These are phyloP conservation scores for Pseudohalonectria lignicola DNA, from an alignment of 2,329 filamentous ascomycete species.

Conservation along the genomic window DNA sequence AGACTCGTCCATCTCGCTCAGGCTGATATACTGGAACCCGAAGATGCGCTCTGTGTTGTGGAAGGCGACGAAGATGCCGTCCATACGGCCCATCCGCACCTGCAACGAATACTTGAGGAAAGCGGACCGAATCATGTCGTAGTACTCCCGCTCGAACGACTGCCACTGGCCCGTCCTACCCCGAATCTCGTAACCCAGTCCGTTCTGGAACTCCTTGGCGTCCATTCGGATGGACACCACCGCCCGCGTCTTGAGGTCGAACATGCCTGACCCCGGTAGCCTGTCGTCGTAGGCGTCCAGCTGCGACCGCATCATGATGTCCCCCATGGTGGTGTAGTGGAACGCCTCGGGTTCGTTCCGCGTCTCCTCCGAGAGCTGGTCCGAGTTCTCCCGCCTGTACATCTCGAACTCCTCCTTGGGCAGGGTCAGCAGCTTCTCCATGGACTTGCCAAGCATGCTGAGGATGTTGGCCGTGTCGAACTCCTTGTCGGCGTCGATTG, in stretches of 20 bases:
- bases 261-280: slow-evolving; percentile 84
- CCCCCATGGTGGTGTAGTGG: slow-evolving; percentile 76
- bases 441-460: slow-evolving; percentile 85
- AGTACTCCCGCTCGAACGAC: slow-evolving; percentile 92
- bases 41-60: slow-evolving; percentile 95
- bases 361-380: slow-evolving; percentile 61
- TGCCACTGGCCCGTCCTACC: slow-evolving; percentile 67
- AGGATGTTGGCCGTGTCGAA: slow-evolving; percentile 77
- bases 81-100: slow-evolving; percentile 95
- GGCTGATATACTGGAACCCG: slow-evolving; percentile 87
- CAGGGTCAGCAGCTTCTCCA: slow-evolving; percentile 89
- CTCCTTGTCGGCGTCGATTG: slow-evolving; percentile 92
- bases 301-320: slow-evolving; percentile 92
- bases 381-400: slow-evolving; percentile 60
- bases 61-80: slow-evolving; percentile 93
- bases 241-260: slow-evolving; percentile 90
- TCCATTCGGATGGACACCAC: slow-evolving; percentile 91
- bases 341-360: slow-evolving; percentile 65
- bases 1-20: slow-evolving; percentile 79
- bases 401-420: slow-evolving; percentile 75
- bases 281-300: slow-evolving; percentile 81
- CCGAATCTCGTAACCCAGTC: slow-evolving; percentile 79
- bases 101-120: slow-evolving; percentile 96
- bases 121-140: slow-evolving; percentile 88
- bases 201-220: slow-evolving; percentile 56